phyloP scores from a whole-genome alignment of 2,329 filamentous ascomycete species.

The Trichoderma lentiforme region DNA sequence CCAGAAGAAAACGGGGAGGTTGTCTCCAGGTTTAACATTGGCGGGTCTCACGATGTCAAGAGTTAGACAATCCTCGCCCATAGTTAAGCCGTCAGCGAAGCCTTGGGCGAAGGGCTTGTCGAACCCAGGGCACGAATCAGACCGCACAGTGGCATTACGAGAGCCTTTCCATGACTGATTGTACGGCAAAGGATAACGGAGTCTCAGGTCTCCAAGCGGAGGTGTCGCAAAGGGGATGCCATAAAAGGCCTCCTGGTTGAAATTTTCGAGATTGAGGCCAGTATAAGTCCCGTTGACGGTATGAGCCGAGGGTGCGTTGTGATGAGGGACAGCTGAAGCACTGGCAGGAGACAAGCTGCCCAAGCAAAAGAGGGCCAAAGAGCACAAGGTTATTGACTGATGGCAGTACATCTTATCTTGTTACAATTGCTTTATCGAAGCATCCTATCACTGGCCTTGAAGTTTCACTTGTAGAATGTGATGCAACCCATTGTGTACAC shows the following conservation, averaged over 20 bases:
- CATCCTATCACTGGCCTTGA: background rate
- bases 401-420: background rate
- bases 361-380: background rate
- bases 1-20: slow-evolving; percentile 15
- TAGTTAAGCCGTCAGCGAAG: slow-evolving; percentile 9
- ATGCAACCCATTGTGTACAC: background rate
- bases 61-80: slow-evolving; percentile 16
- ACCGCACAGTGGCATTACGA: slow-evolving; percentile 4
- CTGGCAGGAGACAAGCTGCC: background rate
- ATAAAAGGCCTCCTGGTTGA: slow-evolving; percentile 10
- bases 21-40: background rate
- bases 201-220: background rate
- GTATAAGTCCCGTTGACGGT: slow-evolving; percentile 13
- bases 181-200: background rate
- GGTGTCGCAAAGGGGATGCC: slow-evolving; percentile 2
- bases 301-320: background rate
- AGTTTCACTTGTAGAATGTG: background rate
- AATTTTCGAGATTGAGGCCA: background rate
- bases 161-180: slow-evolving; percentile 8
- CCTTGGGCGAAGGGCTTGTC: slow-evolving; percentile 9
- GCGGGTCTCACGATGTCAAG: slow-evolving; percentile 8
- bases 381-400: background rate
- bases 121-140: slow-evolving; percentile 9
- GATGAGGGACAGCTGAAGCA: background rate
- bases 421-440: background rate